These are phyloP conservation scores for Lunularia cruciata DNA, from an alignment of 225 moss, liverwort and hornwort genomes.

Conservation along the genomic window DNA sequence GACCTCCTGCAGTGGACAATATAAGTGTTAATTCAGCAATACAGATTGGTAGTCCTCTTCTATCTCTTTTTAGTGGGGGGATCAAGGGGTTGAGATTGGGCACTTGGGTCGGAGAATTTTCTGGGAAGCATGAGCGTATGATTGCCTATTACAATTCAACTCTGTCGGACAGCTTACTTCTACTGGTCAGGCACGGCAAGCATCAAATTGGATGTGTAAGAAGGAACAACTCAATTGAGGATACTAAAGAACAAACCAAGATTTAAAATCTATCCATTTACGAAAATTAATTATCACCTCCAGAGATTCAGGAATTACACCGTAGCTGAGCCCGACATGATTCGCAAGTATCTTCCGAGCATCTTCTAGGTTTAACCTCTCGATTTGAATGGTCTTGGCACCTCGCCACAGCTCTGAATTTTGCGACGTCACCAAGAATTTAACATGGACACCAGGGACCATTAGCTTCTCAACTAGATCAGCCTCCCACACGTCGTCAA, in stretches of 20 bases:
- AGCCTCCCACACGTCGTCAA: slow-evolving; percentile 37
- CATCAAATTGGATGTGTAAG: too few species aligned
- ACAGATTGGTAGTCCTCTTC: too few species aligned
- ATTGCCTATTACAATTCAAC: too few species aligned
- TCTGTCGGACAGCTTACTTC: too few species aligned
- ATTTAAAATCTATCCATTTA: too few species aligned
- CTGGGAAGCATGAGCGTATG: too few species aligned
- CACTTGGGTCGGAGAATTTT: too few species aligned
- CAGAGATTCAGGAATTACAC: neutral
- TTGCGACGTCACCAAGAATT: slow-evolving; percentile 34
- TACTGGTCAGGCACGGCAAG: too few species aligned
- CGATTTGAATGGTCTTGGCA: slow-evolving; percentile 18
- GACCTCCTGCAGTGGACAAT: slow-evolving; percentile 21
- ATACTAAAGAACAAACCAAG: too few species aligned
- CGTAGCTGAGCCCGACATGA: slow-evolving; percentile 19
- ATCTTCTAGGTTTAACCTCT: slow-evolving; percentile 15
- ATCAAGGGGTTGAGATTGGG: neutral
- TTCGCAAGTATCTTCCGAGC: slow-evolving; percentile 27
- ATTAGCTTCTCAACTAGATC: slow-evolving; percentile 23
- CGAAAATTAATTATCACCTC: neutral
- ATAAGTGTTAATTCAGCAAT: too few species aligned
- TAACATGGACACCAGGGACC: slow-evolving; percentile 17
- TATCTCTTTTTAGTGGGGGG: neutral
- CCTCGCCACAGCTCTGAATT: slow-evolving; percentile 22
- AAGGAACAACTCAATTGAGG: neutral